Conservation (phyloP, 805 yeast genomes). For the Zygosaccharomyces bisporus region DNA sequence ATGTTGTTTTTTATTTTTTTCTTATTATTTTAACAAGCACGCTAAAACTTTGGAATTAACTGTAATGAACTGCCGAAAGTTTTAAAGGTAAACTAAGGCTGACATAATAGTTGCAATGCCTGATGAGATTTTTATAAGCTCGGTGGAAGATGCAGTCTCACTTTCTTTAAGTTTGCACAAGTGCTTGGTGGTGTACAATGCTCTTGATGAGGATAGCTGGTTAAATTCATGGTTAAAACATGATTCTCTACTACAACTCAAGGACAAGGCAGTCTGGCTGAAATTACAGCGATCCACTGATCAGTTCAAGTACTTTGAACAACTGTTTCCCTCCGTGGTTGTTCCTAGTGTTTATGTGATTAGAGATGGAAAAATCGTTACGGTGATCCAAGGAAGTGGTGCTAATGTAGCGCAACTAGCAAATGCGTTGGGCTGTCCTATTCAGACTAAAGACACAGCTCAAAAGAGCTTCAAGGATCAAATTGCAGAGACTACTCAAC, state of each 20-base stretch:
- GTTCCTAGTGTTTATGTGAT: conserved; percentile 59
- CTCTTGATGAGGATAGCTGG: conserved; percentile 32
- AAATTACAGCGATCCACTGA: conserved; percentile 40
- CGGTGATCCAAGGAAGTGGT: conserved; percentile 39
- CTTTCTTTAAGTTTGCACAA: conserved; percentile 36
- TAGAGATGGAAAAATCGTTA: conserved; percentile 45
- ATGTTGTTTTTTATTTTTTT: not conserved
- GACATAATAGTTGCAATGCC: conserved; percentile 7
- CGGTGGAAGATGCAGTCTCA: conserved; percentile 41
- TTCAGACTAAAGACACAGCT: conserved; percentile 6
- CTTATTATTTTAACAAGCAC: not conserved
- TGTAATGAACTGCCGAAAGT: not conserved
- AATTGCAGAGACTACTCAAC: conserved; percentile 35
- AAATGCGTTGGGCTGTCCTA: not conserved
- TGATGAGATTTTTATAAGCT: conserved; percentile 16
- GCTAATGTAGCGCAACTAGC: conserved; percentile 8
- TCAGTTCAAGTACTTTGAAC: conserved; percentile 48
- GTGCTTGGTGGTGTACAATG: conserved; percentile 41
- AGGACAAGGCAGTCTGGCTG: conserved; percentile 38
- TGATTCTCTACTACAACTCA: conserved; percentile 18
- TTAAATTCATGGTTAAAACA: conserved; percentile 25
- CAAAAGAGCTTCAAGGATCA: conserved; percentile 39
- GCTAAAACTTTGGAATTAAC: not conserved
- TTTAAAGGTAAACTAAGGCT: not conserved
- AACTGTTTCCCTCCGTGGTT: conserved; percentile 49